phyloP scores from a whole-genome alignment of 164 flowering plant genomes.

The Malania oleifera region DNA sequence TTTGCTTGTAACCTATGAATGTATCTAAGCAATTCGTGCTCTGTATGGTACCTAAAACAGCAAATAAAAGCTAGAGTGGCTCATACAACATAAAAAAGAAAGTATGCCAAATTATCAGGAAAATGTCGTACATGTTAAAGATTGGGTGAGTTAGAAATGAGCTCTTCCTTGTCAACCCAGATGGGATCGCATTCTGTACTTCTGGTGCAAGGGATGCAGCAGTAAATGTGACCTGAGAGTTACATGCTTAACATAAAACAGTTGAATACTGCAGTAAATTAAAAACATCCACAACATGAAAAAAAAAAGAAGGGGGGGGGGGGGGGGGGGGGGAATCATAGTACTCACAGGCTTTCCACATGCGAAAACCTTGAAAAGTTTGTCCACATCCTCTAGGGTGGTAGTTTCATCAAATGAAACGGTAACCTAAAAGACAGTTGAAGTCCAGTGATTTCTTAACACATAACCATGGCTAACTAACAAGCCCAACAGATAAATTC shows the following conservation, averaged over 20 bases:
- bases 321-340: background rate
- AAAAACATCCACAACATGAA: background rate
- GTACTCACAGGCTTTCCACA: conserved; percentile 76
- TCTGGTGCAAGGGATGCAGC: conserved; percentile 88
- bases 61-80: conserved; percentile 14
- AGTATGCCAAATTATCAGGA: background rate
- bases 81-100: background rate
- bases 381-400: conserved; percentile 87
- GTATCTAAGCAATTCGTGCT: conserved; percentile 94
- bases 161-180: conserved; percentile 65
- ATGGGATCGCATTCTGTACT: conserved; percentile 64
- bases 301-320: background rate
- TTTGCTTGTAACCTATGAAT: conserved; percentile 68
- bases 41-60: conserved; percentile 74
- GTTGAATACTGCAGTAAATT: background rate
- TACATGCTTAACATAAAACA: background rate
- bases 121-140: conserved; percentile 66
- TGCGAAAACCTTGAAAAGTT: conserved; percentile 76
- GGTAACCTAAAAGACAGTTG: conserved; percentile 60
- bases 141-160: conserved; percentile 80
- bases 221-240: conserved; percentile 71
- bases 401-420: conserved; percentile 93
- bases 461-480: background rate
- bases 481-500: background rate
- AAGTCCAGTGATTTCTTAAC: background rate